Conservation (phyloP, 495 filamentous ascomycete genomes). For the Tuber borchii region DNA sequence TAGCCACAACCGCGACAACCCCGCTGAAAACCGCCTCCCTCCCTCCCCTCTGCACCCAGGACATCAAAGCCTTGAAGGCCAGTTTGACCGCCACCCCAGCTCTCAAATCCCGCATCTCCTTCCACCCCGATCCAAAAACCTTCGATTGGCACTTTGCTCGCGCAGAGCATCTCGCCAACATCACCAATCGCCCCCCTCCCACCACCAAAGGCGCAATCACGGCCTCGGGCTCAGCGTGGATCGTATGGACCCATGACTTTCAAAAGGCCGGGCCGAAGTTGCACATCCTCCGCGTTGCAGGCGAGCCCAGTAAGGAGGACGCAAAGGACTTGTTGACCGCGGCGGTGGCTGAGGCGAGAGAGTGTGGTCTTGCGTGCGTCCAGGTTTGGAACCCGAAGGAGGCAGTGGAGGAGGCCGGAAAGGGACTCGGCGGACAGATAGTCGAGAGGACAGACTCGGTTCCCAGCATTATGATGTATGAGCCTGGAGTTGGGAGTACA, state of each 20-base stretch:
- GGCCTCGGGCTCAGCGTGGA: conserved; percentile 50
- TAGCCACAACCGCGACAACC: conserved; percentile 19
- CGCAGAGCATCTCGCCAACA: conserved; percentile 70
- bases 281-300: conserved; percentile 62
- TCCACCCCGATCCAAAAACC: conserved; percentile 65
- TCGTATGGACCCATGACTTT: conserved; percentile 74
- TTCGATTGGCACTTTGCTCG: conserved; percentile 80
- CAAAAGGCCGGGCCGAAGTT: conserved; percentile 49
- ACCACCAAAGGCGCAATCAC: conserved; percentile 62
- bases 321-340: conserved; percentile 45
- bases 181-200: conserved; percentile 44
- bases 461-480: conserved; percentile 59
- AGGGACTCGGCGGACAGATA: conserved; percentile 47
- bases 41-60: conserved; percentile 51
- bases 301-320: conserved; percentile 45
- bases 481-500: conserved; percentile 46
- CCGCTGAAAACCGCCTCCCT: conserved; percentile 48
- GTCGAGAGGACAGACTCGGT: conserved; percentile 59
- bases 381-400: conserved; percentile 61
- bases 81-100: conserved; percentile 7
- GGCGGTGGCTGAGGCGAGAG: conserved; percentile 40
- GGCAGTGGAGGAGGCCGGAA: conserved; percentile 54
- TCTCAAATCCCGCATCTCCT: conserved; percentile 52
- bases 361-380: conserved; percentile 56
- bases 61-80: conserved; percentile 40